Percentiles rank a stretch among this genome's conserved stretches.
phyloP scores from a whole-genome alignment of 768 basidiomycete species.

The Phanerodontia chrysosporium region DNA sequence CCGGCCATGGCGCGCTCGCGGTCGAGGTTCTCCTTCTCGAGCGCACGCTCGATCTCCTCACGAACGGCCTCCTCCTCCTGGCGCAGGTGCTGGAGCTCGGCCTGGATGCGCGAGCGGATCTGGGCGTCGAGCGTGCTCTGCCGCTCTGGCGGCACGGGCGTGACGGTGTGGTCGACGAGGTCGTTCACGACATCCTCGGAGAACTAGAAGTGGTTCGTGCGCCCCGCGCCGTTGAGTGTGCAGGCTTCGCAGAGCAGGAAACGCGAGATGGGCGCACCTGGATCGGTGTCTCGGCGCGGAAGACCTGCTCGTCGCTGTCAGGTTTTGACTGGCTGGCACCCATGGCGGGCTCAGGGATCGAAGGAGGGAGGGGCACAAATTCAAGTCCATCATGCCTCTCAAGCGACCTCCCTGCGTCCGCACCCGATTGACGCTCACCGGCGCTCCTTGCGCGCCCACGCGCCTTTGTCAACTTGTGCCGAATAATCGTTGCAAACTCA shows the following conservation, averaged over 20 bases:
- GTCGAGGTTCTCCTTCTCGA: constrained; percentile 88
- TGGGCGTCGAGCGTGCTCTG: constrained; percentile 73
- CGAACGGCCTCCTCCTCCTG: constrained; percentile 67
- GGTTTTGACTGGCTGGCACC: constrained; percentile 67
- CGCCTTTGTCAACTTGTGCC: no score
- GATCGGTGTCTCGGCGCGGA: constrained; percentile 36
- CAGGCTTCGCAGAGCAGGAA: not conserved
- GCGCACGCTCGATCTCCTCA: constrained; percentile 67
- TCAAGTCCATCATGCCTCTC: not conserved
- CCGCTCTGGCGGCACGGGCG: constrained; percentile 59
- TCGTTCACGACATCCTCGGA: constrained; percentile 80
- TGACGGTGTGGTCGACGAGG: constrained; percentile 55
- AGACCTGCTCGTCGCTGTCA: constrained; percentile 51
- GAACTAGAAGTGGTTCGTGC: constrained; percentile 46
- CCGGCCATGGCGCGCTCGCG: constrained; percentile 57
- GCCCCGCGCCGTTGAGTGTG: not conserved
- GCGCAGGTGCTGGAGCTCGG: constrained; percentile 61
- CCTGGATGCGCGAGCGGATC: constrained; percentile 66
- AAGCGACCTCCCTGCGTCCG: not conserved
- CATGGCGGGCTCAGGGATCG: constrained; percentile 36
- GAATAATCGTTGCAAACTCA: no score
- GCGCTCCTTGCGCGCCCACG: not conserved
- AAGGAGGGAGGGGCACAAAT: not conserved
- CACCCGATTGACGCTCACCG: constrained; percentile 4
- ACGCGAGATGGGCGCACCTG: constrained; percentile 25